These are phyloP conservation scores for Russula vinacea DNA, from an alignment of 768 basidiomycete species.

Conservation along the genomic window DNA sequence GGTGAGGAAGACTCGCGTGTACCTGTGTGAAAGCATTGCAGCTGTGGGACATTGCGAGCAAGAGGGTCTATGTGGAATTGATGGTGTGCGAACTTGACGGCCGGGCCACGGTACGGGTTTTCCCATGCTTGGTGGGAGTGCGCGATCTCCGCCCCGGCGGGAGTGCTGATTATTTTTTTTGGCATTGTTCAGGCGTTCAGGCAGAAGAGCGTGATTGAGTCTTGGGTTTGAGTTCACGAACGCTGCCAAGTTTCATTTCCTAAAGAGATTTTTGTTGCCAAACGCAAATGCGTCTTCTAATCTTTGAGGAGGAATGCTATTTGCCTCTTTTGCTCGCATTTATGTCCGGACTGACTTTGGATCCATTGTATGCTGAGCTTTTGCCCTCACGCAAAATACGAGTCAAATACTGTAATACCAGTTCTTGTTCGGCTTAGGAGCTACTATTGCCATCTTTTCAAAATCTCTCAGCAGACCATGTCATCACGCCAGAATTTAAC, in stretches of 20 bases:
- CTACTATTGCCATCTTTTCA: too few species aligned
- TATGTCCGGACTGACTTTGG: too few species aligned
- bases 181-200: constrained; percentile 40
- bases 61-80: constrained; percentile 36
- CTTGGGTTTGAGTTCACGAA: too few species aligned
- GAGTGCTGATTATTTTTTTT: too few species aligned
- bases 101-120: constrained; percentile 40
- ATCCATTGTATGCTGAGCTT: too few species aligned
- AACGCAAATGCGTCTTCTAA: constrained; percentile 12
- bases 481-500: neutral
- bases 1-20: constrained; percentile 44
- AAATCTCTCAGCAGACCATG: neutral
- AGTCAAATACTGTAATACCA: too few species aligned
- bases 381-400: too few species aligned
- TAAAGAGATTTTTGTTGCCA: constrained; percentile 38
- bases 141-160: too few species aligned
- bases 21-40: constrained; percentile 41
- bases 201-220: constrained; percentile 46
- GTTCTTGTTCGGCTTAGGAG: too few species aligned
- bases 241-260: constrained; percentile 40
- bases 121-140: neutral
- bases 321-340: too few species aligned
- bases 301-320: neutral
- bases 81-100: constrained; percentile 44
- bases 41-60: constrained; percentile 40